Percentiles rank a stretch among this genome's conserved stretches.
Conservation (phyloP, 768 basidiomycete species). For the Rubroboletus satanas region DNA sequence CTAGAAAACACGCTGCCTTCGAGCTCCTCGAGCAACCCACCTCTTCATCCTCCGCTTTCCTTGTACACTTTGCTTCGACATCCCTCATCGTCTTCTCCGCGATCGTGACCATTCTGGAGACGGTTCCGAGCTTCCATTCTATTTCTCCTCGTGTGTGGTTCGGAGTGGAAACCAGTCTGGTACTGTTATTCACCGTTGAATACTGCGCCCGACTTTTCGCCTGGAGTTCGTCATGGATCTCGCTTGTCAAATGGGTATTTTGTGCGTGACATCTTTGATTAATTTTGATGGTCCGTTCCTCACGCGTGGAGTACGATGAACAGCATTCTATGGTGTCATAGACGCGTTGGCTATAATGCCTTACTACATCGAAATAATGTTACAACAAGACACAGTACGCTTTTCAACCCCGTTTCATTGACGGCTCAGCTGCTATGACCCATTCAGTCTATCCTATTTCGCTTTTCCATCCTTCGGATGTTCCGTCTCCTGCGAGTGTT, state of each 20-base stretch:
- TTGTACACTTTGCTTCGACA: slow-evolving; percentile 68
- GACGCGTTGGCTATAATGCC: slow-evolving; percentile 84
- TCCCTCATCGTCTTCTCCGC: slow-evolving; percentile 72
- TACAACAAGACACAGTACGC: slow-evolving; percentile 82
- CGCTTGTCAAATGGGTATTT: slow-evolving; percentile 59
- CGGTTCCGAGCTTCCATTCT: slow-evolving; percentile 71
- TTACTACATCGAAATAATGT: slow-evolving; percentile 81
- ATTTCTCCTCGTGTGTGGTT: slow-evolving; percentile 75
- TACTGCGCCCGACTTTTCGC: slow-evolving; percentile 69
- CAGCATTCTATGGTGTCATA: slow-evolving; percentile 81
- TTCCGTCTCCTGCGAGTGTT: slow-evolving; percentile 88
- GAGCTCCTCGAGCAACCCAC: slow-evolving; percentile 77
- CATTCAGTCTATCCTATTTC: slow-evolving; percentile 72
- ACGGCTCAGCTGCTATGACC: background rate
- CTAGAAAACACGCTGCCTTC: slow-evolving; percentile 64
- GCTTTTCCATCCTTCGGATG: slow-evolving; percentile 88
- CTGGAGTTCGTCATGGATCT: slow-evolving; percentile 66
- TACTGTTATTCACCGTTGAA: slow-evolving; percentile 84
- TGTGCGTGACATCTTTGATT: slow-evolving; percentile 42
- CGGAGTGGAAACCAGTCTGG: slow-evolving; percentile 80
- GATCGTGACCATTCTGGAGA: slow-evolving; percentile 73
- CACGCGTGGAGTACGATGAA: background rate
- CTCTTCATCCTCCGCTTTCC: slow-evolving; percentile 70
- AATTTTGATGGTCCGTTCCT: background rate
- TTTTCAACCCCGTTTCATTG: slow-evolving; percentile 1